phyloP scores from a whole-genome alignment of 2,329 filamentous ascomycete genomes.

The Cladobotryum mycophilum region DNA sequence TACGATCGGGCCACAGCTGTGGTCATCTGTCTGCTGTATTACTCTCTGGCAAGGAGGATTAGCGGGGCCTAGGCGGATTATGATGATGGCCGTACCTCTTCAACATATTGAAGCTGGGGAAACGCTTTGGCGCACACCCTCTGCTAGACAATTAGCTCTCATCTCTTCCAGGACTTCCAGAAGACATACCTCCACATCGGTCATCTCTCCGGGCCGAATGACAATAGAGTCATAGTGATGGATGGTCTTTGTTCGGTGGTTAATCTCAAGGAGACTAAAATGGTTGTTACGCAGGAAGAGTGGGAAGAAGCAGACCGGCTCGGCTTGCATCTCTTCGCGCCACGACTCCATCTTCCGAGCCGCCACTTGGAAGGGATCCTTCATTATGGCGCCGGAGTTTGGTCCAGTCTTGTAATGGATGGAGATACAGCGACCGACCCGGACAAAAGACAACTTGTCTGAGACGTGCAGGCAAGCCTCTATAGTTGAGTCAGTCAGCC shows the following conservation, averaged over 20 bases:
- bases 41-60: not conserved
- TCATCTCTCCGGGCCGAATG: not conserved
- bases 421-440: no score
- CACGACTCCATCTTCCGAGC: constrained; percentile 6
- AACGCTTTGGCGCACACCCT: constrained; percentile 1
- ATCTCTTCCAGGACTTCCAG: not conserved
- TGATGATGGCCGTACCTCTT: constrained; percentile 3
- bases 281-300: constrained; percentile 5
- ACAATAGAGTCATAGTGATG: constrained; percentile 9
- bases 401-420: no score
- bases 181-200: constrained; percentile 1
- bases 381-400: not conserved
- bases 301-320: constrained; percentile 6
- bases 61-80: not conserved
- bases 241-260: constrained; percentile 1
- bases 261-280: constrained; percentile 10
- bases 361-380: constrained; percentile 7
- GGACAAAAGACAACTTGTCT: no score
- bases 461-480: no score
- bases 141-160: not conserved
- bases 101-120: constrained; percentile 1
- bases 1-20: constrained; percentile 6
- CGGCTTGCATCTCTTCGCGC: not conserved
- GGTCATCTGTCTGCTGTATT: constrained; percentile 1
- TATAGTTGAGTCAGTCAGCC: no score